Evolutionary conservation across 768 basidiomycete species (phyloP), one percentile per base, ranked within the genome.

Genomic region (Lentinus tigrinus): DNA sequence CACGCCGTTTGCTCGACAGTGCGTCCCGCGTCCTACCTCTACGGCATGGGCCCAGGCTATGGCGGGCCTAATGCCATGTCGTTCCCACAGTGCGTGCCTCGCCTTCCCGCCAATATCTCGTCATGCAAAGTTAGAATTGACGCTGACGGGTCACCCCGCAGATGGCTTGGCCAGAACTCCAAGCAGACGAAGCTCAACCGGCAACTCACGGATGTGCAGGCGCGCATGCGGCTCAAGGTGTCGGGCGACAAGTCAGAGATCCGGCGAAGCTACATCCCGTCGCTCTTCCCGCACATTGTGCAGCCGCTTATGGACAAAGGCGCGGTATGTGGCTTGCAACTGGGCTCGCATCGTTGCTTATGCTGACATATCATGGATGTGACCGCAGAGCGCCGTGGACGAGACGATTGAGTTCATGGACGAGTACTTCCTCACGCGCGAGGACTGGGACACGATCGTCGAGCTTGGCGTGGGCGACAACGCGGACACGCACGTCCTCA

Each of bases 121-220:
- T 3, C 21, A 17, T 39, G 23, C 7, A 23, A 23, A 14, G 8
- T 23, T 13, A 14, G 23, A 26, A 6, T 13, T 26, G 8, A 23
- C 43, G 23, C 11, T 31, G 31, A 31, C 31, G 31, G n/a, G 31
- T 31, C 31, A 23, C 21, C 14, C 17, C 39, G 61, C 65, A 98
- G 95, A 67, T 99, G 94, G 93, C 85, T 99, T 13, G 96, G 96
- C 9, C 94, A 98, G 69, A 98, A 98, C 72, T 98, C 97, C 56
- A 96, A 95, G 68, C 89, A 91, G 71, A 79, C 67, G 62, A 97
- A 96, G 67, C 81, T 98, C 0, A 77, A 70, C 54, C 82, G 95
- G 37, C 87, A 90, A 62, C 78, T 99, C 17, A 82, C 82, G 37
- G 97, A 99, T 58, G 86, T 98, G 10, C 96, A 98, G 72, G 90